phyloP scores from a whole-genome alignment of 768 basidiomycete genomes.

The Phanerochaete sordida region DNA sequence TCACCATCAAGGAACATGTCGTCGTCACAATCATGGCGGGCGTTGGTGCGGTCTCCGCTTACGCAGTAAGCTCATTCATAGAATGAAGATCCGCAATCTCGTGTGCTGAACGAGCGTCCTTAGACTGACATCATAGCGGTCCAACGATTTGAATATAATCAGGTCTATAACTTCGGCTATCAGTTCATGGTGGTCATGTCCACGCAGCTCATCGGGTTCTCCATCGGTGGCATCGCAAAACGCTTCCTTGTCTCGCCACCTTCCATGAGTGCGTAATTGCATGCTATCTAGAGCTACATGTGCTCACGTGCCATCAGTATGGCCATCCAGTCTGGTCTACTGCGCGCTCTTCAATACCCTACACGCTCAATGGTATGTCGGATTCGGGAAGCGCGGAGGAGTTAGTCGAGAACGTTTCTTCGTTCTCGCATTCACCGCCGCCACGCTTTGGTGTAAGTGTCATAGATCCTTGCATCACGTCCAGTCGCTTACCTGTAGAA shows the following conservation, averaged over 20 bases:
- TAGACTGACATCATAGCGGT: slow-evolving; percentile 44
- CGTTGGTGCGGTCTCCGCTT: slow-evolving; percentile 30
- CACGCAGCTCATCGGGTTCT: slow-evolving; percentile 73
- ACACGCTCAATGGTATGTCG: slow-evolving; percentile 65
- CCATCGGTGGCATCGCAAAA: slow-evolving; percentile 69
- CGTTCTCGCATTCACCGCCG: slow-evolving; percentile 54
- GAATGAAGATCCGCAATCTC: background rate
- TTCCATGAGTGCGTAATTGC: slow-evolving; percentile 35
- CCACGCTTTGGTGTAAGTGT: slow-evolving; percentile 51
- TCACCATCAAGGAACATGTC: slow-evolving; percentile 73
- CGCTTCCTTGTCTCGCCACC: slow-evolving; percentile 70
- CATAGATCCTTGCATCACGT: background rate
- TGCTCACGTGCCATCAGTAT: slow-evolving; percentile 41
- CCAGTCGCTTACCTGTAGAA: background rate
- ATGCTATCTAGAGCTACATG: background rate
- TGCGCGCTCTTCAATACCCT: slow-evolving; percentile 78
- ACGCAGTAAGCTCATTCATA: slow-evolving; percentile 22
- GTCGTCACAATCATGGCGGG: slow-evolving; percentile 41
- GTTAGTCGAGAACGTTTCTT: slow-evolving; percentile 78
- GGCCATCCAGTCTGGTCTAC: slow-evolving; percentile 72
- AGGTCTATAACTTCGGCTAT: slow-evolving; percentile 32
- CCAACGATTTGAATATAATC: slow-evolving; percentile 41
- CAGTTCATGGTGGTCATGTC: slow-evolving; percentile 40
- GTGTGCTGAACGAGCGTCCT: background rate
- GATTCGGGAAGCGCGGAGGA: slow-evolving; percentile 55